These are phyloP conservation scores for Colletotrichum sojae DNA, from an alignment of 2,329 filamentous ascomycete species.

Conservation along the genomic window DNA sequence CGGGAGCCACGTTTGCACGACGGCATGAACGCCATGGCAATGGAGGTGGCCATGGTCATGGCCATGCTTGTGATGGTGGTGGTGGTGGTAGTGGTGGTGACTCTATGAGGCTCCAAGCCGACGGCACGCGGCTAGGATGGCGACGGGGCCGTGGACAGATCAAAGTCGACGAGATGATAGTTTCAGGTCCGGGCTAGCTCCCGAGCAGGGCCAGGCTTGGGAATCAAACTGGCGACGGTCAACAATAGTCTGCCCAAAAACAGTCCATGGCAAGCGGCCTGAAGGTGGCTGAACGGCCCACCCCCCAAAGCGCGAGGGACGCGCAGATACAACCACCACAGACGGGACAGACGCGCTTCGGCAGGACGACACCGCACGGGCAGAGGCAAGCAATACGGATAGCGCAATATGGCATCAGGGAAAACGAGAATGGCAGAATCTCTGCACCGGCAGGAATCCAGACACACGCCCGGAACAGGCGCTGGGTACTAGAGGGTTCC, in stretches of 20 bases:
- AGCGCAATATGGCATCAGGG: constrained; percentile 39
- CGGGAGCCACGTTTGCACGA: constrained; percentile 37
- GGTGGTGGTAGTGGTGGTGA: constrained; percentile 20
- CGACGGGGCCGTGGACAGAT: constrained; percentile 37
- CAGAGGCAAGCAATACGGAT: constrained; percentile 16
- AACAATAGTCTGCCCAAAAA: constrained; percentile 29
- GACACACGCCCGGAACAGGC: neutral
- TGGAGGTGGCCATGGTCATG: constrained; percentile 22
- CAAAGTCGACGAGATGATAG: constrained; percentile 33
- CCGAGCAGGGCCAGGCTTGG: constrained; percentile 32
- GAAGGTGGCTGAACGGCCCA: constrained; percentile 36
- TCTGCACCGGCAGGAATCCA: constrained; percentile 30
- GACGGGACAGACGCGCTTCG: constrained; percentile 29
- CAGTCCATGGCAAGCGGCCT: constrained; percentile 35
- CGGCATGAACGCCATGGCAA: constrained; percentile 32
- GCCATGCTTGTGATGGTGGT: constrained; percentile 14
- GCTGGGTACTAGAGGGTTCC: neutral
- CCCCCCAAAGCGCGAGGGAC: constrained; percentile 24
- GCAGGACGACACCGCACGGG: constrained; percentile 35
- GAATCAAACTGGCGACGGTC: constrained; percentile 30
- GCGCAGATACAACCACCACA: constrained; percentile 4
- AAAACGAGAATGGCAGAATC: constrained; percentile 35
- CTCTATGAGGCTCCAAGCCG: constrained; percentile 29
- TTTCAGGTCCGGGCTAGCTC: constrained; percentile 39
- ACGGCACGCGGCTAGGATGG: constrained; percentile 30